Evolutionary conservation across 106 monocot species (phyloP), one percentile per base, ranked within the genome.

Genomic region (Hemerocallis citrina): DNA sequence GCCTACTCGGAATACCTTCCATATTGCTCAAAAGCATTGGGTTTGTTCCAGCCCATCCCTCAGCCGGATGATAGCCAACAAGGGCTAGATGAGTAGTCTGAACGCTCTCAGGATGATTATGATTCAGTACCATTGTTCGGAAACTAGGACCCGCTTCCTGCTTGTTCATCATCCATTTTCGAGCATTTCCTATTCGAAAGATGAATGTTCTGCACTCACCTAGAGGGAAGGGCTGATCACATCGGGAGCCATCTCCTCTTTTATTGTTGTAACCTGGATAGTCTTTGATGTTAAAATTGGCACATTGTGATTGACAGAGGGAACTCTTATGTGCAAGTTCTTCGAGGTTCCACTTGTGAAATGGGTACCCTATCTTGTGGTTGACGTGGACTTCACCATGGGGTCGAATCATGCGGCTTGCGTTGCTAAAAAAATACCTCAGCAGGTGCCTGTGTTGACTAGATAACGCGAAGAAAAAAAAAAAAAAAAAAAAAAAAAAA

Each of bases 251-350:
- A 35, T 68, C 75, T 12, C 79, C 84, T 36, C 76, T 70, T 51
- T 84, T 84, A 29, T 79, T 71, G 6, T 61, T 59, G 33, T 84
- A 84, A 11, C 74, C 67, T 6, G 79, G 79, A 32, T 79, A 84
- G 46, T 72, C 84, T 51, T 46, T n/a, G 4, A 45, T 79, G 0
- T 49, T 23, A 10, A 84, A 84, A 30, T 67, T 12, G 7, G 50
- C 67, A n/a, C 29, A 14, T 36, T 59, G 75, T 6, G 21, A 7
- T 32, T 72, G n/a, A 6, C 57, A 0, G 6, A 84, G 67, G 15
- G 59, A 70, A 25, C 12, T 27, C 37, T 49, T 57, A 0, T 41
- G 34, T 13, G 74, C 83, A 14, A 84, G 70, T 27, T 79, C 55
- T 22, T 68, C 58, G 4, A 84, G 34, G 17, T 84, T 65, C 84